A percentile compares a stretch with the other conserved stretches of the same genome.
Conservation (phyloP, 805 yeast species). For the Saccharomycopsis fermentans region DNA sequence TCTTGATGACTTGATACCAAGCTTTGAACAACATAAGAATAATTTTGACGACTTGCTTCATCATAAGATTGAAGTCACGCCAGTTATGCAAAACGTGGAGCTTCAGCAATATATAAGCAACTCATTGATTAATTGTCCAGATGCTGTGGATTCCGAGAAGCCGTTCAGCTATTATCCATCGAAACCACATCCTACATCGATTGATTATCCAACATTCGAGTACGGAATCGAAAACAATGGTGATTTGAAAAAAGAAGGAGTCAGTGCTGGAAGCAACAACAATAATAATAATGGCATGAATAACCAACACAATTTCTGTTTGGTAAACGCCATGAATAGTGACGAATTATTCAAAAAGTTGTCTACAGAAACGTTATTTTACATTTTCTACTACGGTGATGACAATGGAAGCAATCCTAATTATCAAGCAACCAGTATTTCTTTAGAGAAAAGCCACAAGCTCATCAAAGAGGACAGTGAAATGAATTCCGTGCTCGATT, state of each 20-base stretch:
- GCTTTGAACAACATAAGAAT: conserved; percentile 26
- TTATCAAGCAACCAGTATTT: conserved; percentile 17
- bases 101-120: conserved; percentile 58
- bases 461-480: background rate
- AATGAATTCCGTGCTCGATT: conserved; percentile 6
- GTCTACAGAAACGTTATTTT: conserved; percentile 81
- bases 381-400: conserved; percentile 68
- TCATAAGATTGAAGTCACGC: conserved; percentile 19
- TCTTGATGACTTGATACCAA: conserved; percentile 22
- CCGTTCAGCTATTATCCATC: conserved; percentile 63
- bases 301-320: conserved; percentile 19
- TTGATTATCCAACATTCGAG: conserved; percentile 55
- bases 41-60: conserved; percentile 17
- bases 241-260: conserved; percentile 15
- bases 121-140: conserved; percentile 84
- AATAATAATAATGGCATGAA: conserved; percentile 22
- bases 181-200: conserved; percentile 81
- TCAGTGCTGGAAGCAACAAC: conserved; percentile 20
- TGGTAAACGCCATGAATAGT: conserved; percentile 53
- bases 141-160: conserved; percentile 79
- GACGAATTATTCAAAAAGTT: conserved; percentile 55
- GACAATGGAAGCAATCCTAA: conserved; percentile 23
- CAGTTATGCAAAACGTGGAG: background rate
- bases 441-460: background rate
- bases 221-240: conserved; percentile 6